Evolutionary conservation across 2,329 filamentous ascomycete genomes (phyloP).

Genomic region (Microdochium paspali): DNA sequence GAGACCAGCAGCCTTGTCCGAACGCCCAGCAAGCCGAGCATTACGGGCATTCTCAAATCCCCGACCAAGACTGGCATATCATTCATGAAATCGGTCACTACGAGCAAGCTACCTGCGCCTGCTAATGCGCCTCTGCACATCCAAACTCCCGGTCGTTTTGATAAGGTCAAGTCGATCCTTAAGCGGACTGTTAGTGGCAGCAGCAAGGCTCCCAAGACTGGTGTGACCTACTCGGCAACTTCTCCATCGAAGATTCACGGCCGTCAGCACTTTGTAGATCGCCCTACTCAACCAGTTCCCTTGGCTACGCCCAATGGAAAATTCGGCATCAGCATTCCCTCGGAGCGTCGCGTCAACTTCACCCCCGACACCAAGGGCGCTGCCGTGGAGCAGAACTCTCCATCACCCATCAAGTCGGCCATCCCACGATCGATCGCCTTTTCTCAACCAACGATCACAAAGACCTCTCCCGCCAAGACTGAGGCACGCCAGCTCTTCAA

Average conservation of each 20-base stretch:
- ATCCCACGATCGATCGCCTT: conserved; percentile 32
- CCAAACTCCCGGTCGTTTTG: conserved; percentile 41
- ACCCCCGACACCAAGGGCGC: conserved; percentile 57
- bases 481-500: background rate
- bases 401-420: conserved; percentile 44
- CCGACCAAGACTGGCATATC: conserved; percentile 7
- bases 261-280: conserved; percentile 31
- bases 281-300: conserved; percentile 39
- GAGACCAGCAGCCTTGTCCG: conserved; percentile 17
- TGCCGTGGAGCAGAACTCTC: conserved; percentile 36
- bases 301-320: conserved; percentile 61
- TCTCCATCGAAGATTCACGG: conserved; percentile 36
- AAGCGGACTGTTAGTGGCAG: conserved; percentile 30
- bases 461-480: background rate
- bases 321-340: conserved; percentile 11
- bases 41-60: conserved; percentile 20
- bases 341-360: conserved; percentile 68
- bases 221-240: conserved; percentile 33
- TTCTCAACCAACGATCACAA: conserved; percentile 16
- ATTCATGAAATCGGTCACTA: conserved; percentile 13
- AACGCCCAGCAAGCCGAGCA: conserved; percentile 28
- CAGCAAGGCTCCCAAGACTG: conserved; percentile 23
- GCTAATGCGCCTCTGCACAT: conserved; percentile 21
- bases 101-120: conserved; percentile 27
- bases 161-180: conserved; percentile 50